Evolutionary conservation across 23 red algal species (phyloP), one percentile per base, ranked within the genome.

Genomic region (Gracilaria caudata): DNA sequence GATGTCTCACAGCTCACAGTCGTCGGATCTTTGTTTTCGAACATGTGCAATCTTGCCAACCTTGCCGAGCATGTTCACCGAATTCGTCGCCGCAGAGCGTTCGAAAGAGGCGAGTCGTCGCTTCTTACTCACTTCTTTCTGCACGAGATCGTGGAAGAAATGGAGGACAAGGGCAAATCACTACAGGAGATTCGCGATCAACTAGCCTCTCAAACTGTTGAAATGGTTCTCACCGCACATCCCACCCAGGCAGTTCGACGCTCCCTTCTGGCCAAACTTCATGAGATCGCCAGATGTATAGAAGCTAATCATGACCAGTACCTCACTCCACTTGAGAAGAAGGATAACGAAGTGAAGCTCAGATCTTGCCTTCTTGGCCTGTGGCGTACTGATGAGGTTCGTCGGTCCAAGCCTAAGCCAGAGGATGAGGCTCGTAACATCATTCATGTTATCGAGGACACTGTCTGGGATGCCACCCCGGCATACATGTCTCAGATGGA

Each of bases 191-290:
- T 99, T 92, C 78, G 93, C 45, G 59, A 57, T n/a, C 77, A 92
- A 33, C 80, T 99, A 0, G 44, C 59, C 75, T 71, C 78, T 43
- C 93, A 96, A 57, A 94, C 87, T 13, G 83, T 95, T 29, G 97
- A 99, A 56, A 95, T 99, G 92, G 97, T 99, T 68, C 90, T 99
- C 24, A 99, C 97, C 21, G 97, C 97, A 11, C 97, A 99, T 77
- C 97, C 97, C 17, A 99, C 97, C 14, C 97, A 99, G 77, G 93
- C 97, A 13, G 91, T 99, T 21, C 85, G 97, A 39, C 84, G 97
- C 12, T 92, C 86, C 54, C 57, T 99, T 19, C 80, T 99, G 26
- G 79, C 74, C 29, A 99, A 99, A 87, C 90, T 99, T 43, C 91
- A 95, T 39, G 77, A 59, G 74, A 92, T 99, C 36, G 97, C 89